Evolutionary conservation across 176 grass and related monocot species (phyloP).

Genomic region (Triticum urartu): DNA sequence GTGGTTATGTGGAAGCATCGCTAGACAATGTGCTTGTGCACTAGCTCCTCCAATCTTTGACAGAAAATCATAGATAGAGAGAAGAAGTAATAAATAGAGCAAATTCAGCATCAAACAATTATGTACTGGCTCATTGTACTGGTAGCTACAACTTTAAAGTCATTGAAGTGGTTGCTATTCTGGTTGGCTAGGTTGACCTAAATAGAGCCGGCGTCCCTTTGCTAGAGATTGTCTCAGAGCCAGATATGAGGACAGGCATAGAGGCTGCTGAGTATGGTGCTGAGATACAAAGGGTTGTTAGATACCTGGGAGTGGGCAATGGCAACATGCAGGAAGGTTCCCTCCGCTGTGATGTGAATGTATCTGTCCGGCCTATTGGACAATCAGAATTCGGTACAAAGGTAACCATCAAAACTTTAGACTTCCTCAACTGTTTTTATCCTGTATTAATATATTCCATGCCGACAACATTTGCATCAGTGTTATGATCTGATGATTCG

Average conservation of each 20-base stretch:
- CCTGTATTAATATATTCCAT: not conserved
- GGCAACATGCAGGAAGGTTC: constrained; percentile 99
- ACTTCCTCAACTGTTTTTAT: not conserved
- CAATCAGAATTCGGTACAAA: constrained; percentile 90
- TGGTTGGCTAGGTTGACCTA: constrained; percentile 70
- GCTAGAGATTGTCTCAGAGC: constrained; percentile 41
- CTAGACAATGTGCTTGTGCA: not conserved
- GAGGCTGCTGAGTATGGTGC: constrained; percentile 53
- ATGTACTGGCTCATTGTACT: not conserved
- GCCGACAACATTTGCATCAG: not conserved
- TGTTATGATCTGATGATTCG: constrained; percentile 15
- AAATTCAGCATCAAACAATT: constrained; percentile 7
- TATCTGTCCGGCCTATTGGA: constrained; percentile 46
- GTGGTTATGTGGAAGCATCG: not conserved
- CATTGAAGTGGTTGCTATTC: constrained; percentile 11
- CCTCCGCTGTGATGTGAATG: constrained; percentile 73
- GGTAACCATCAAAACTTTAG: constrained; percentile 37
- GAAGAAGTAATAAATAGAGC: not conserved
- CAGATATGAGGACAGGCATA: constrained; percentile 21
- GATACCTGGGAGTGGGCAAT: constrained; percentile 87
- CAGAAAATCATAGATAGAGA: constrained; percentile 2
- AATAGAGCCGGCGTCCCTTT: constrained; percentile 94
- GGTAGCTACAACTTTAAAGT: not conserved
- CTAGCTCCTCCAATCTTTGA: not conserved
- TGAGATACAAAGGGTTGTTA: constrained; percentile 81